Percentiles rank a stretch among this genome's conserved stretches.
Conservation (phyloP, 257 asterid genomes). For the Gentiana macrophylla region DNA sequence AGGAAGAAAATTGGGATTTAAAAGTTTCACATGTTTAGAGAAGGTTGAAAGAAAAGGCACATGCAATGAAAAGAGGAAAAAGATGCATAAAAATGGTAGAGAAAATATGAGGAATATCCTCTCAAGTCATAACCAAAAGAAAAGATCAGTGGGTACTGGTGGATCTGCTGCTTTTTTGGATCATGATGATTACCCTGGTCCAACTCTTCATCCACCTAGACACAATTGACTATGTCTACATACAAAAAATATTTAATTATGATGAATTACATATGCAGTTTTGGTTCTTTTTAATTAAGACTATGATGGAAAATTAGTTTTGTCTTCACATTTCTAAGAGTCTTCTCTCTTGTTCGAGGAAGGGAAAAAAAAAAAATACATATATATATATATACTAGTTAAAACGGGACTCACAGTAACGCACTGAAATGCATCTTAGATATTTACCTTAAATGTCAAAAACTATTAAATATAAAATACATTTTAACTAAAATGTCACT, state of each 20-base stretch:
- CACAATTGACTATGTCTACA: constrained; percentile 25
- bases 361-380: too few relatives aligned
- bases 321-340: not conserved
- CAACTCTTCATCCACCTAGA: constrained; percentile 60
- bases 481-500: too few relatives aligned
- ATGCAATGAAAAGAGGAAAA: constrained; percentile 1
- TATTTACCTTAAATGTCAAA: too few relatives aligned
- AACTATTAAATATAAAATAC: too few relatives aligned
- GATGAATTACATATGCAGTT: too few relatives aligned
- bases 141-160: constrained; percentile 16
- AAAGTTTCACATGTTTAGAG: not conserved
- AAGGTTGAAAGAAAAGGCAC: constrained; percentile 1
- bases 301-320: too few relatives aligned
- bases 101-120: constrained; percentile 18
- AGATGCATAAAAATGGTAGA: constrained; percentile 1
- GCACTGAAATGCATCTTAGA: too few relatives aligned
- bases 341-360: too few relatives aligned
- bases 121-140: not conserved
- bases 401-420: too few relatives aligned
- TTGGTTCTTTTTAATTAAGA: too few relatives aligned
- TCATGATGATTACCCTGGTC: constrained; percentile 51
- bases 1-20: constrained; percentile 1
- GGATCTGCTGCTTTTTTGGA: constrained; percentile 32
- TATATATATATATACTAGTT: too few relatives aligned
- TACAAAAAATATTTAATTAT: too few relatives aligned